Evolutionary conservation across 306 rosid species (phyloP).

Genomic region (Ceratonia siliqua): DNA sequence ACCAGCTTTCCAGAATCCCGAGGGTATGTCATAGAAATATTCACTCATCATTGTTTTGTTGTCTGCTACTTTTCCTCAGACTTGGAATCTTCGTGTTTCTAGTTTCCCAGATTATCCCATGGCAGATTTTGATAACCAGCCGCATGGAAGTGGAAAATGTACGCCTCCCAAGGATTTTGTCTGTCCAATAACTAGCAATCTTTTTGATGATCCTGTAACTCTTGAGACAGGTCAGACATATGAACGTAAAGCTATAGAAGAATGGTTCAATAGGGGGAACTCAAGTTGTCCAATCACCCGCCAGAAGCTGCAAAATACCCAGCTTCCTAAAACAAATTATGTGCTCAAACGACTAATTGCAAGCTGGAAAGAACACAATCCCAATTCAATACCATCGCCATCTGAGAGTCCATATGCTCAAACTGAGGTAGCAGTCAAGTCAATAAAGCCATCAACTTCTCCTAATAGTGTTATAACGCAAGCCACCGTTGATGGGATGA

Average conservation of each 20-base stretch:
- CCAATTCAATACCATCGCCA: conserved; percentile 38
- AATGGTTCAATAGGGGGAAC: conserved; percentile 88
- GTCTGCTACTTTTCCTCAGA: conserved; percentile 31
- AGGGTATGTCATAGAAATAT: conserved; percentile 47
- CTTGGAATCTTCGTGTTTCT: conserved; percentile 43
- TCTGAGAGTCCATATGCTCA: conserved; percentile 40
- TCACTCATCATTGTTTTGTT: conserved; percentile 26
- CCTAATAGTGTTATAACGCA: conserved; percentile 65
- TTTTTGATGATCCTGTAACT: conserved; percentile 94
- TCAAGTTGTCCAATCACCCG: conserved; percentile 87
- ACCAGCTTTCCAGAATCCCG: conserved; percentile 50
- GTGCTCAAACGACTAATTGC: conserved; percentile 87
- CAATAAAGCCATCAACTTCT: conserved; percentile 55
- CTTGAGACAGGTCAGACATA: conserved; percentile 95
- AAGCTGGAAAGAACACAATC: conserved; percentile 78
- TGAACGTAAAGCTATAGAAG: conserved; percentile 85
- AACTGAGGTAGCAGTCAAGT: conserved; percentile 31
- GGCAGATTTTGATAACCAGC: conserved; percentile 50
- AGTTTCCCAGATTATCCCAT: conserved; percentile 50
- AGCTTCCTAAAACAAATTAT: conserved; percentile 88
- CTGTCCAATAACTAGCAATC: conserved; percentile 85
- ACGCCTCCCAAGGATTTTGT: conserved; percentile 85
- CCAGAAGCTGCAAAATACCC: conserved; percentile 71
- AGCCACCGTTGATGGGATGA: conserved; percentile 59
- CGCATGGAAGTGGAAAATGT: conserved; percentile 42